Percentiles rank a stretch among this genome's conserved stretches.
Conservation (phyloP, 1,139 yeast genomes). For the Yamadazyma mexicana region DNA sequence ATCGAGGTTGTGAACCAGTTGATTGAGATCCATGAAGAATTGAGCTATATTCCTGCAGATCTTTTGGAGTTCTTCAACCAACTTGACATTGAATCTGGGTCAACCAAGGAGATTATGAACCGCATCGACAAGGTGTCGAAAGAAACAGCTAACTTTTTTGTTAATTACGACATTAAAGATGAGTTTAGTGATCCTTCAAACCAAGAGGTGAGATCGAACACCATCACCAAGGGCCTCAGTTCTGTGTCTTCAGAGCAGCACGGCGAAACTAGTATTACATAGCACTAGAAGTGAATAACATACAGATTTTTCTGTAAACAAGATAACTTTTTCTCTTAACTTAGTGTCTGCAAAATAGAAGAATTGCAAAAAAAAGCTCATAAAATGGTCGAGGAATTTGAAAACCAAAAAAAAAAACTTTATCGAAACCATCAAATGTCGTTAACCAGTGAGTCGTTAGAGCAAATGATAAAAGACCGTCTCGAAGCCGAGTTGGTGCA, state of each 20-base stretch:
- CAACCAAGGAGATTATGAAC: constrained; percentile 40
- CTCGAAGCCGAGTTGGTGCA: constrained; percentile 55
- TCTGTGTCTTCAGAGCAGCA: constrained; percentile 19
- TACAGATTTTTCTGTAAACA: neutral
- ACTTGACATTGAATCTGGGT: constrained; percentile 19
- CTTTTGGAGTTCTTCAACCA: constrained; percentile 37
- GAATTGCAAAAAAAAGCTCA: too few species aligned
- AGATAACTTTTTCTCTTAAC: too few species aligned
- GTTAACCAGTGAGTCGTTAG: constrained; percentile 47
- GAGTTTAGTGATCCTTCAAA: constrained; percentile 20
- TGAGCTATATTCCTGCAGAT: constrained; percentile 73
- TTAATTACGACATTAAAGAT: constrained; percentile 21
- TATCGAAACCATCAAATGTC: constrained; percentile 23
- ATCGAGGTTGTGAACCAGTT: constrained; percentile 87
- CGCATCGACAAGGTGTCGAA: constrained; percentile 32
- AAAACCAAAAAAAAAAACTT: neutral
- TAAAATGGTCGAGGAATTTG: too few species aligned
- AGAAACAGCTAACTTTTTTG: constrained; percentile 32
- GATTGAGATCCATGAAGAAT: constrained; percentile 80
- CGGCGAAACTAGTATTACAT: constrained; percentile 11
- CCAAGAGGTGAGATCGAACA: constrained; percentile 34
- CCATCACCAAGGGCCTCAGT: constrained; percentile 37
- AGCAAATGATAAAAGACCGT: constrained; percentile 48
- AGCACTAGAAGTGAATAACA: neutral
- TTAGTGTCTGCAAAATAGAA: too few species aligned